Percentiles rank a stretch among this genome's conserved stretches.
phyloP scores from a whole-genome alignment of 176 grass and related monocot species.

The Sorghum bicolor region Sorghum_bicolor_NCBIv3 NC_012878.2:58703501-58704000 shows the following conservation, averaged over 20 bases:
- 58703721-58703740: too few species aligned
- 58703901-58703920: not conserved
- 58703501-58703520: too few species aligned
- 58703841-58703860: not conserved
- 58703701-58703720: too few species aligned
- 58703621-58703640: too few species aligned
- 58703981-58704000: slow-evolving; percentile 65
- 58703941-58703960: not conserved
- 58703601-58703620: too few species aligned
- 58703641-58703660: too few species aligned
- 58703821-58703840: not conserved
- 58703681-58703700: too few species aligned
- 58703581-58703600: too few species aligned
- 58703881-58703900: not conserved
- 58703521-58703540: too few species aligned
- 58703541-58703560: too few species aligned
- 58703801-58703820: not conserved
- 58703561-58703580: too few species aligned
- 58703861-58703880: not conserved
- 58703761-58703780: not conserved
- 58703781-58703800: not conserved
- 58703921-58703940: not conserved
- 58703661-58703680: too few species aligned
- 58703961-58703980: not conserved
- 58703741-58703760: not conserved